Percentiles rank a stretch among this genome's conserved stretches.
phyloP scores from a whole-genome alignment of 176 grass and related monocot genomes.

The Leersia perrieri region DNA sequence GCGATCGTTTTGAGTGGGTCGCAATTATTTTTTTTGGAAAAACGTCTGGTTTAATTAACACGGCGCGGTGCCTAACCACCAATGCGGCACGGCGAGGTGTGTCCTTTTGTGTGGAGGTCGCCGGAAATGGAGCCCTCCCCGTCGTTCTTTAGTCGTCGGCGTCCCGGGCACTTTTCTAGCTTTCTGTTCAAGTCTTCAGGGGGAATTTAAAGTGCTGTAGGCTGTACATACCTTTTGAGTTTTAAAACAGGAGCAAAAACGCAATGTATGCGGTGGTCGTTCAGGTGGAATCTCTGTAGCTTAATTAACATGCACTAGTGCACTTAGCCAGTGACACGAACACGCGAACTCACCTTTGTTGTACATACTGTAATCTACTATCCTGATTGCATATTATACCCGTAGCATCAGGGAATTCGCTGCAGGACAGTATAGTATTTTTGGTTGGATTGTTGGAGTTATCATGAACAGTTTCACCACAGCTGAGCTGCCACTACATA shows the following conservation, averaged over 20 bases:
- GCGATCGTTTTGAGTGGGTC: conserved; percentile 12
- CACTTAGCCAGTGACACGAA: neutral
- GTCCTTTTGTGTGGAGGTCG: neutral
- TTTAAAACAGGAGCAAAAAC: neutral
- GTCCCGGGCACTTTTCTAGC: neutral
- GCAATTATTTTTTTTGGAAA: conserved; percentile 3
- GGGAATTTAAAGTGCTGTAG: neutral
- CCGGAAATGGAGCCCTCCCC: conserved; percentile 7
- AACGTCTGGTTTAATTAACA: neutral
- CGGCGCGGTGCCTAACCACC: neutral
- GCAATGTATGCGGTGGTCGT: neutral
- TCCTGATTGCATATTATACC: neutral
- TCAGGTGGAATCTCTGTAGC: conserved; percentile 33
- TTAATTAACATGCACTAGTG: conserved; percentile 23
- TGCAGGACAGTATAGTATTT: neutral
- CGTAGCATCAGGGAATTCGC: neutral
- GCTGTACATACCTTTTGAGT: conserved; percentile 37
- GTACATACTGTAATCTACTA: neutral
- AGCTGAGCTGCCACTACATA: neutral
- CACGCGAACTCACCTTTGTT: neutral
- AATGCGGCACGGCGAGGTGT: conserved; percentile 17
- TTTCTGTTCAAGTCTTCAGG: conserved; percentile 1
- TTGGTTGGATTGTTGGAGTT: neutral
- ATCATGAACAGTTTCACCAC: conserved; percentile 26
- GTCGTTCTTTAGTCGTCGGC: neutral